Evolutionary conservation across 305 asterid species (phyloP).

Genomic region (Euphrasia arctica): DNA sequence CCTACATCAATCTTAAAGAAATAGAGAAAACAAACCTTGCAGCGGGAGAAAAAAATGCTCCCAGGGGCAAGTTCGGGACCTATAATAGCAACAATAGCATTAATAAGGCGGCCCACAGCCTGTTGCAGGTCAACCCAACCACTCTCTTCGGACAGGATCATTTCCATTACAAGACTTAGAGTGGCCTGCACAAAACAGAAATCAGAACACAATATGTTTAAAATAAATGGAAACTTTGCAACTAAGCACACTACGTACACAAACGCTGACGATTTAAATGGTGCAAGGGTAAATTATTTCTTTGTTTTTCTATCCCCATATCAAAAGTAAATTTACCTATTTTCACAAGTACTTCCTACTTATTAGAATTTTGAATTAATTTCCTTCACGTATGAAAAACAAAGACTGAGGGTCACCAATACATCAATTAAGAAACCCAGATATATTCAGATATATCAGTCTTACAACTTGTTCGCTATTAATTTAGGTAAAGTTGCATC

Average conservation of each 20-base stretch:
- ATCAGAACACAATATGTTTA: slow-evolving; percentile 16
- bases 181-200: slow-evolving; percentile 66
- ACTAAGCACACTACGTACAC: slow-evolving; percentile 20
- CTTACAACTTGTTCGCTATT: slow-evolving; percentile 6
- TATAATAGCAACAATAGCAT: slow-evolving; percentile 95
- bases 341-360: slow-evolving; percentile 12
- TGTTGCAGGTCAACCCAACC: slow-evolving; percentile 95
- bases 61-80: slow-evolving; percentile 99
- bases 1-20: slow-evolving; percentile 25
- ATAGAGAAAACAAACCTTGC: slow-evolving; percentile 64
- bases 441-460: background rate
- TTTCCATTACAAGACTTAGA: slow-evolving; percentile 92
- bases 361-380: slow-evolving; percentile 2
- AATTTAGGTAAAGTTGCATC: slow-evolving; percentile 16
- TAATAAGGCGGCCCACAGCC: slow-evolving; percentile 92
- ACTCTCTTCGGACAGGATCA: slow-evolving; percentile 90
- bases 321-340: slow-evolving; percentile 3
- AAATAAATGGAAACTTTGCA: slow-evolving; percentile 27
- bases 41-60: slow-evolving; percentile 96
- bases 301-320: slow-evolving; percentile 12
- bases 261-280: slow-evolving; percentile 11
- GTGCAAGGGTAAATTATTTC: slow-evolving; percentile 6
- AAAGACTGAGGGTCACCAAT: background rate
- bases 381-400: slow-evolving; percentile 5
- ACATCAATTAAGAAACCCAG: slow-evolving; percentile 7